A percentile compares a stretch with the other conserved stretches of the same genome.
Evolutionary conservation across 2,329 filamentous ascomycete genomes (phyloP).

Genomic region (Zopfia rhizophila): DNA sequence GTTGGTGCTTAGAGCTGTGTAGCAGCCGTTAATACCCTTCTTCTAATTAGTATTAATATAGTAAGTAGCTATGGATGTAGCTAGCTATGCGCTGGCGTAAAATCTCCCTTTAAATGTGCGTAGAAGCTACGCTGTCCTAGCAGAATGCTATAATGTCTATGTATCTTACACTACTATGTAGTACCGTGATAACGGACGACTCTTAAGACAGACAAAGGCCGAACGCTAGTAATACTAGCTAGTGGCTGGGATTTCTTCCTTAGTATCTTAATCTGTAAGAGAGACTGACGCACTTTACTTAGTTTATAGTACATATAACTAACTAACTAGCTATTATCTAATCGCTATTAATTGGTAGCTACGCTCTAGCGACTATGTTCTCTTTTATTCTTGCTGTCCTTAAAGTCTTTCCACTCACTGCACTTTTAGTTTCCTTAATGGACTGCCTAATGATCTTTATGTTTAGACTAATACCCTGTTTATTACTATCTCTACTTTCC

Average conservation of each 20-base stretch:
- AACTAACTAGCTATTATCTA: slow-evolving; percentile 9
- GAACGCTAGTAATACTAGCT: slow-evolving; percentile 3
- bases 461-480: slow-evolving; percentile 11
- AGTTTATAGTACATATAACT: slow-evolving; percentile 9
- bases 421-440: slow-evolving; percentile 10
- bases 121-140: slow-evolving; percentile 2
- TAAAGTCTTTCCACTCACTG: slow-evolving; percentile 13
- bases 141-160: slow-evolving; percentile 1
- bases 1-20: too few relatives aligned
- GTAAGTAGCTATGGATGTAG: too few relatives aligned
- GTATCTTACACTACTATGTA: slow-evolving; percentile 7
- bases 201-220: slow-evolving; percentile 5
- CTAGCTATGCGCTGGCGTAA: too few relatives aligned
- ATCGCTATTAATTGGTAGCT: slow-evolving; percentile 17
- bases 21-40: too few relatives aligned
- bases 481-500: slow-evolving; percentile 23
- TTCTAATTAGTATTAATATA: too few relatives aligned
- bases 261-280: too few relatives aligned
- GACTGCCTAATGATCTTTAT: slow-evolving; percentile 9
- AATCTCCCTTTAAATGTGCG: too few relatives aligned
- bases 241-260: too few relatives aligned
- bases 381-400: slow-evolving; percentile 8
- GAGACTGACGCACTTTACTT: slow-evolving; percentile 9
- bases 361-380: slow-evolving; percentile 13
- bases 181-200: slow-evolving; percentile 7